Percentiles rank a stretch among this genome's conserved stretches.
Evolutionary conservation across 345 rosid genomes (phyloP).

Genomic region (Bruguiera parviflora): DNA sequence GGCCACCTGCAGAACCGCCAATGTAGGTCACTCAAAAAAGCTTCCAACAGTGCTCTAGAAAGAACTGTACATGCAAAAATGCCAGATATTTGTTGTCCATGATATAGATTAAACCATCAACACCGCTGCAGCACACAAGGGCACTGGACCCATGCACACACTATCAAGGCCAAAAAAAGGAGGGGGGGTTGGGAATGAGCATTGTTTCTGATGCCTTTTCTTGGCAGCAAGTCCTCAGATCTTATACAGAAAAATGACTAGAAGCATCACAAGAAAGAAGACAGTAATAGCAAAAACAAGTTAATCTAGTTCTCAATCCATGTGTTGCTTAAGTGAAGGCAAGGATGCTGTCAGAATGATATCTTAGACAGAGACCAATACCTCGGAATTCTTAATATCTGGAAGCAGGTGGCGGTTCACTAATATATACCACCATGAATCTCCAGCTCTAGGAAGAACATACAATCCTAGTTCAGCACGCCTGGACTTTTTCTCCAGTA

Average conservation of each 20-base stretch:
- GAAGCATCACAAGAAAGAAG: neutral
- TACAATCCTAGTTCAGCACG: conserved; percentile 95
- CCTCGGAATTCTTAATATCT: conserved; percentile 86
- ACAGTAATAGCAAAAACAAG: neutral
- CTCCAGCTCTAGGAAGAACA: conserved; percentile 97
- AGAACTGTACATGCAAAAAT: too few species aligned
- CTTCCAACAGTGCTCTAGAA: neutral
- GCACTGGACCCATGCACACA: too few species aligned
- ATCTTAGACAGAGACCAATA: conserved; percentile 22
- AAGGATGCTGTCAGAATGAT: neutral
- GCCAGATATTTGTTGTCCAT: too few species aligned
- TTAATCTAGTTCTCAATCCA: too few species aligned
- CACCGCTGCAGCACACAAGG: too few species aligned
- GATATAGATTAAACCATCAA: too few species aligned
- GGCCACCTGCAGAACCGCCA: conserved; percentile 60
- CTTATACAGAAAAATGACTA: neutral
- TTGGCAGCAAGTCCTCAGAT: neutral
- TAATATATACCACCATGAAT: conserved; percentile 91
- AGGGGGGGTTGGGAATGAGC: too few species aligned
- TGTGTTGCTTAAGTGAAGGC: neutral
- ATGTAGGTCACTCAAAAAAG: neutral
- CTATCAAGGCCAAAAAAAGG: too few species aligned
- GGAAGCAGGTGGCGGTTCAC: conserved; percentile 87
- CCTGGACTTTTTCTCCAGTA: conserved; percentile 88
- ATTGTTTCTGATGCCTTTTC: neutral